Evolutionary conservation across 345 rosid species (phyloP).

Genomic region (Lagerstroemia speciosa): DNA sequence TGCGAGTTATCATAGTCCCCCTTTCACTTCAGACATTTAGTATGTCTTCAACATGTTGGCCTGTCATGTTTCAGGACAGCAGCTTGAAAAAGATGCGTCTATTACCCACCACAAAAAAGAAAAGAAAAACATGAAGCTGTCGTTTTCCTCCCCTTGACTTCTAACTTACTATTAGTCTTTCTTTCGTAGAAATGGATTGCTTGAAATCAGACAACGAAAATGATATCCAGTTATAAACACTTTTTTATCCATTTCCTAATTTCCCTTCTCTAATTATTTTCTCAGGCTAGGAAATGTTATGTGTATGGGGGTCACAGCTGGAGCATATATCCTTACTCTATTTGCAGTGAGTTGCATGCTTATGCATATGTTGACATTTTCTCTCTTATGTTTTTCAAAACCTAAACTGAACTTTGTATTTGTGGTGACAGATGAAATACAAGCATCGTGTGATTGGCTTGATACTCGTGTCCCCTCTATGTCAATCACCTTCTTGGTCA

Average conservation of each 20-base stretch:
- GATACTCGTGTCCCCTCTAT: slow-evolving; percentile 90
- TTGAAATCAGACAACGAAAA: neutral
- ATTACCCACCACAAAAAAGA: neutral
- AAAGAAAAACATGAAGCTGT: neutral
- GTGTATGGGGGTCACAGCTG: slow-evolving; percentile 99
- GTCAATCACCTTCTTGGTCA: slow-evolving; percentile 91
- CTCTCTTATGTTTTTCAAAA: neutral
- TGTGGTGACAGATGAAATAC: slow-evolving; percentile 65
- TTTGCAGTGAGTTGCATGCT: slow-evolving; percentile 67
- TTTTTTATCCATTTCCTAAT: neutral
- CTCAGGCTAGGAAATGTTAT: slow-evolving; percentile 84
- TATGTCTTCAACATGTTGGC: neutral
- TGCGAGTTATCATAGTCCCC: neutral
- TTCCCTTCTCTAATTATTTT: neutral
- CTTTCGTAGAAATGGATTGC: neutral
- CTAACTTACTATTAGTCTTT: neutral
- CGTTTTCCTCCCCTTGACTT: neutral
- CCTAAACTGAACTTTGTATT: slow-evolving; percentile 4
- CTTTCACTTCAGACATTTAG: neutral
- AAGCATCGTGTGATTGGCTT: slow-evolving; percentile 80
- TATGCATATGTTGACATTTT: slow-evolving; percentile 3
- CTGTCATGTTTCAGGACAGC: neutral
- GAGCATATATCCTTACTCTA: slow-evolving; percentile 85
- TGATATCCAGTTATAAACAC: neutral
- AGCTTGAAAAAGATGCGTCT: neutral